Evolutionary conservation across 306 rosid genomes (phyloP), one percentile per base, ranked within the genome.

Genomic region (Quercus rubra): DNA sequence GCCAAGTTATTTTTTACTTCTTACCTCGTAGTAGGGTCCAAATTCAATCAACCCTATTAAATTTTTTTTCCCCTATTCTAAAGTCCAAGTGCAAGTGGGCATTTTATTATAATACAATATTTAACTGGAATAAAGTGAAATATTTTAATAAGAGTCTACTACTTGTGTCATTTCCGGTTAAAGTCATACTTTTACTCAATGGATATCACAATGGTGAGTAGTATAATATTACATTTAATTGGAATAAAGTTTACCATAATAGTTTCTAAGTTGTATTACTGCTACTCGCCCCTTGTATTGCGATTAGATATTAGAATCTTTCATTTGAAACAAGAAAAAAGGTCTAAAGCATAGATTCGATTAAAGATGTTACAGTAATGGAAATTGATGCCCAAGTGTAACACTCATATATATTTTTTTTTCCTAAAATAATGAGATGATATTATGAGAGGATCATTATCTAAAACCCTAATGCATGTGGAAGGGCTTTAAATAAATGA

Each of bases 341-440:
- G 76, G 77, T 80, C 76, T 78, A 82, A 74, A 77, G 82, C 63
- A 78, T 55, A 54, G 79, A 88, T 86, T 85, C 89, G 41, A 62
- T 30, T 49, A 14, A 30, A 49, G 17, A 12, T 3, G 14, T 49
- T 3, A 49, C 17, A 49, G 5, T 49, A 49, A 12, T 49, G 54
- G 5, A 49, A 49, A 11, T 13, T 49, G 54, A 49, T 49, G 54
- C 54, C 46, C 0, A 41, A 7, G 46, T 41, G 11, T 41, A 41
- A 41, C 3, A 41, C 46, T 8, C 7, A 7, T 38, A 7, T 0
- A 23, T 23, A 0, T 38, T 38, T 38, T 7, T 38, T 2, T 38
- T 7, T 7, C 0, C 11, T 38, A 38, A 38, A 38, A 38, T 38
- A 38, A 38, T 38, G 43, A 38, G 10, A 38, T 38, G 11, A 38